Conservation (phyloP, 257 asterid genomes). For the Linderniella brevidens region DNA sequence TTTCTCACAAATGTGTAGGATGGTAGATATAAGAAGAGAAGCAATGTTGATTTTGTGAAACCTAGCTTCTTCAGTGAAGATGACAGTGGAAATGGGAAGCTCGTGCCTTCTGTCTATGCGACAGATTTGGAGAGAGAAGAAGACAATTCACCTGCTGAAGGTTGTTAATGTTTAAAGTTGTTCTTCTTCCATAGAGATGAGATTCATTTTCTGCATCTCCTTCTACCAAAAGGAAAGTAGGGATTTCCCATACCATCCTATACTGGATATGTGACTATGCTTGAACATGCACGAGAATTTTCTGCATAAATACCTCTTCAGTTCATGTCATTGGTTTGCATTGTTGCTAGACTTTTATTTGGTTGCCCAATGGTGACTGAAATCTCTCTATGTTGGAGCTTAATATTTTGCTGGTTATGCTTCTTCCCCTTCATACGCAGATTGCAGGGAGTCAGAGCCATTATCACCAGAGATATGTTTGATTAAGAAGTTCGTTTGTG, state of each 20-base stretch:
- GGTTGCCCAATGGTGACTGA: too few species aligned
- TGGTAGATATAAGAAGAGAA: slow-evolving; percentile 12
- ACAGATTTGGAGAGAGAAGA: slow-evolving; percentile 33
- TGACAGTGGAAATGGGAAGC: slow-evolving; percentile 23
- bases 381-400: too few species aligned
- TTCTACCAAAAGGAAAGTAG: slow-evolving; percentile 5
- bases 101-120: slow-evolving; percentile 23
- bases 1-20: slow-evolving; percentile 34
- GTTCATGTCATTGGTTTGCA: too few species aligned
- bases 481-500: neutral
- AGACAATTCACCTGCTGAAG: slow-evolving; percentile 35
- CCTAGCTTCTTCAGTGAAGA: slow-evolving; percentile 24
- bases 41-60: slow-evolving; percentile 21
- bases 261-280: slow-evolving; percentile 8
- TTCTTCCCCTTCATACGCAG: slow-evolving; percentile 24
- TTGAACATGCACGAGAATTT: slow-evolving; percentile 5
- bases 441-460: slow-evolving; percentile 21
- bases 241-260: slow-evolving; percentile 8
- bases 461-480: slow-evolving; percentile 20
- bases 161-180: slow-evolving; percentile 13
- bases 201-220: neutral
- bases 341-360: too few species aligned
- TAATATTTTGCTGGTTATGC: too few species aligned
- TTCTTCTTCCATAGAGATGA: too few species aligned
- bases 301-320: neutral